A percentile compares a stretch with the other conserved stretches of the same genome.
phyloP scores from a whole-genome alignment of 2,329 filamentous ascomycete species.

The Neopestalotiopsis clavispora region DNA sequence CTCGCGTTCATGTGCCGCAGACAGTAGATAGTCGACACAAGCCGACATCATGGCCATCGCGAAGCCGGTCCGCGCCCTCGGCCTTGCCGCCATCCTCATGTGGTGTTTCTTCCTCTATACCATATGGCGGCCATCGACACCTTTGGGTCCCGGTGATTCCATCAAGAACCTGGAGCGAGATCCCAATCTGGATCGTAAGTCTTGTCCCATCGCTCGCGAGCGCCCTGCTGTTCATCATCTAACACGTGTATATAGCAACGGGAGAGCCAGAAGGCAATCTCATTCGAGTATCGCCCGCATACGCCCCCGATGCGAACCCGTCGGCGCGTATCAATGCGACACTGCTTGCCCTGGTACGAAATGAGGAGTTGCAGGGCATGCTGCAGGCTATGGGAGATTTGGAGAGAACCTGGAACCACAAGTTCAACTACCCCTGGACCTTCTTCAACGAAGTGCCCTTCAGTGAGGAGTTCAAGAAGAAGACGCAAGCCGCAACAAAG shows the following conservation, averaged over 20 bases:
- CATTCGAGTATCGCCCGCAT: conserved; percentile 75
- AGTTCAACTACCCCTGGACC: conserved; percentile 99
- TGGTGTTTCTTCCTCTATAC: conserved; percentile 82
- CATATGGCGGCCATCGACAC: conserved; percentile 63
- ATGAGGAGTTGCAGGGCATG: conserved; percentile 85
- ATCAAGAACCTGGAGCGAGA: conserved; percentile 65
- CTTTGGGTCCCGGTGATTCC: conserved; percentile 43
- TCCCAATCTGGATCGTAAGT: conserved; percentile 84
- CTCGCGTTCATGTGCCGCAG: conserved; percentile 6
- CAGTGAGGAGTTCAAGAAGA: conserved; percentile 87
- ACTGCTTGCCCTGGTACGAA: conserved; percentile 87
- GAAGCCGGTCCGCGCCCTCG: conserved; percentile 81
- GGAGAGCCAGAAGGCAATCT: conserved; percentile 82
- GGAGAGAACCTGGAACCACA: conserved; percentile 94
- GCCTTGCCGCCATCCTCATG: conserved; percentile 71
- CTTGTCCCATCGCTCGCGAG: neutral
- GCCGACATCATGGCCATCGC: conserved; percentile 76
- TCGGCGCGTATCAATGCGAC: conserved; percentile 92
- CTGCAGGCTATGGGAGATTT: conserved; percentile 88
- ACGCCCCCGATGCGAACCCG: conserved; percentile 75
- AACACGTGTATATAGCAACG: conserved; percentile 63
- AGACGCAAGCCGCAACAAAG: conserved; percentile 82
- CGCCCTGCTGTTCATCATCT: conserved; percentile 11
- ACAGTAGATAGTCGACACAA: neutral
- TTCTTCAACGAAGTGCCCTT: conserved; percentile 98